Conservation (phyloP, 257 asterid species). For the Paraleonurus japonicus region DNA sequence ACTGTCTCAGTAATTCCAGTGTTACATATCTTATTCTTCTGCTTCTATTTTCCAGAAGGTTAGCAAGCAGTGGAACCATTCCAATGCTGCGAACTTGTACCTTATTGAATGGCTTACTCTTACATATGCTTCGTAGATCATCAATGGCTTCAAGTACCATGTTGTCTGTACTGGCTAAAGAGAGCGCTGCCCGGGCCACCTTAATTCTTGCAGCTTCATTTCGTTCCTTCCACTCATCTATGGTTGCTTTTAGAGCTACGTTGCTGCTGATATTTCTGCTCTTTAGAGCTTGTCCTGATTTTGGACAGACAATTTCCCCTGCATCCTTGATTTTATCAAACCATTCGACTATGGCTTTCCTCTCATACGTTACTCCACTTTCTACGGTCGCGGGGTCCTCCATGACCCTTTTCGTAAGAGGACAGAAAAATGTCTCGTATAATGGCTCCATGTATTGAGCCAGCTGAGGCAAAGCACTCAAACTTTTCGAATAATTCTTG, state of each 20-base stretch:
- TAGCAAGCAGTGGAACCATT: conserved; percentile 57
- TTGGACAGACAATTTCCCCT: conserved; percentile 55
- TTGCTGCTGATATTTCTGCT: conserved; percentile 48
- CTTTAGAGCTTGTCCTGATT: conserved; percentile 51
- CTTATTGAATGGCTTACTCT: conserved; percentile 45
- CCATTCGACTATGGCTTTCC: conserved; percentile 55
- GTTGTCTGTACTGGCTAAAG: conserved; percentile 60
- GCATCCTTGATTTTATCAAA: conserved; percentile 32
- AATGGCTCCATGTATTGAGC: conserved; percentile 69
- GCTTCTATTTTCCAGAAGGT: conserved; percentile 52
- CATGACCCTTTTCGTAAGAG: conserved; percentile 64
- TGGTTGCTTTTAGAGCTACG: conserved; percentile 63
- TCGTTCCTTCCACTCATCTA: conserved; percentile 75
- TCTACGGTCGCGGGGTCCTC: conserved; percentile 77
- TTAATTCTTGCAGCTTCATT: conserved; percentile 70
- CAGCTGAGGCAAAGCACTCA: conserved; percentile 36
- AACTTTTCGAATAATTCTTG: conserved; percentile 14
- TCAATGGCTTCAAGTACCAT: conserved; percentile 71
- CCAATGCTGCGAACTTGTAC: conserved; percentile 60
- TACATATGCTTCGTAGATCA: conserved; percentile 54
- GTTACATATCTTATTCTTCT: conserved; percentile 45
- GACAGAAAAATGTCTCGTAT: conserved; percentile 74
- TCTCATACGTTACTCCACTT: conserved; percentile 74
- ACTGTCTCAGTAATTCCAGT: conserved; percentile 45
- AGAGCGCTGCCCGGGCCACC: conserved; percentile 69